Evolutionary conservation across 148 eudicot genomes (phyloP).

Genomic region (Arctostaphylos glauca): DNA sequence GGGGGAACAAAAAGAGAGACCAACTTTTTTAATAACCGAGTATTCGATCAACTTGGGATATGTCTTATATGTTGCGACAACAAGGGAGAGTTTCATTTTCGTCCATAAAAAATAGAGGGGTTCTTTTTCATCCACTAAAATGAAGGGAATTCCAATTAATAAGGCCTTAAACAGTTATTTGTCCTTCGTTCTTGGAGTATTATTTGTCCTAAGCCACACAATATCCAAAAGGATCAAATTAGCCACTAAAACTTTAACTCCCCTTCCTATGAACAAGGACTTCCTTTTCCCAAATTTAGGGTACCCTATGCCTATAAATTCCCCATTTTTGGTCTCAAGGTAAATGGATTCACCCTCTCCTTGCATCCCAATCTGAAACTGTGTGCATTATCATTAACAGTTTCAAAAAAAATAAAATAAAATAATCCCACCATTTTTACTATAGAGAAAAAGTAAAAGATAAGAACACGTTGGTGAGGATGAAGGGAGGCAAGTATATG

Average conservation of each 20-base stretch:
- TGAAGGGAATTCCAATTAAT: neutral
- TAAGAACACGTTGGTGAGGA: neutral
- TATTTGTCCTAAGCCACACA: neutral
- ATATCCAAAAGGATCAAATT: neutral
- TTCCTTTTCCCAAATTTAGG: neutral
- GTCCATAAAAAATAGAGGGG: neutral
- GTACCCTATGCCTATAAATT: neutral
- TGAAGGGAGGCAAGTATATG: constrained; percentile 40
- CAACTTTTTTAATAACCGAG: no score
- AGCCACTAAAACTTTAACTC: neutral
- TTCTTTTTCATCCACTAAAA: neutral
- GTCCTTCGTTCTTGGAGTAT: neutral
- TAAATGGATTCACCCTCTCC: neutral
- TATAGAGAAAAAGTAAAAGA: neutral
- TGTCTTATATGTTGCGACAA: no score
- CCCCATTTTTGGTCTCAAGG: neutral
- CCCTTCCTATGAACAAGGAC: neutral
- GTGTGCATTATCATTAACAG: neutral
- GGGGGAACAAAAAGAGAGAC: neutral
- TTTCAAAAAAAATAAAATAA: neutral
- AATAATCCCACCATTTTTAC: neutral
- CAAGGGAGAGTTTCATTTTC: neutral
- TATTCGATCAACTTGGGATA: no score
- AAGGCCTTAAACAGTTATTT: neutral
- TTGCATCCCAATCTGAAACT: neutral